phyloP scores from a whole-genome alignment of 768 basidiomycete species.

The Lanmaoa pseudosensibilis region DNA sequence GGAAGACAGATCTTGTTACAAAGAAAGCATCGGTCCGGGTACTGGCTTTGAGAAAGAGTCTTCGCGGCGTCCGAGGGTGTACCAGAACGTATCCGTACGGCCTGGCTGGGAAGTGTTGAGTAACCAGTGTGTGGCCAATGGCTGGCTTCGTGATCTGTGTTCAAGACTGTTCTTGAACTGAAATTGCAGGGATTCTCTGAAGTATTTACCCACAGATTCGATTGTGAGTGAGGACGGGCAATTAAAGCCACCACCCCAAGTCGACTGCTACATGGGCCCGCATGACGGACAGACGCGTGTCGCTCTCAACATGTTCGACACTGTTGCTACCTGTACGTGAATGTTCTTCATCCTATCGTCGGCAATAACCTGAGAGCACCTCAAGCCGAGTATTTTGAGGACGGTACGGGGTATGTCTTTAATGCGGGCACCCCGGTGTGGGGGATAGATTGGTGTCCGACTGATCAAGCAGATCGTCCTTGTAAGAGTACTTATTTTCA shows the following conservation, averaged over 20 bases:
- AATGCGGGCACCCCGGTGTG: constrained; percentile 89
- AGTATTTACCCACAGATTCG: constrained; percentile 59
- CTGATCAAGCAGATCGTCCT: constrained; percentile 54
- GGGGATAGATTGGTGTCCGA: constrained; percentile 93
- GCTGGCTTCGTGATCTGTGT: neutral
- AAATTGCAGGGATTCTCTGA: constrained; percentile 48
- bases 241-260: constrained; percentile 50
- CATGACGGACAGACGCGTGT: constrained; percentile 50
- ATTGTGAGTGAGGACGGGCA: constrained; percentile 51
- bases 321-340: constrained; percentile 62
- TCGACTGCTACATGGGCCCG: constrained; percentile 69
- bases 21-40: constrained; percentile 48
- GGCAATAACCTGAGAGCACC: neutral
- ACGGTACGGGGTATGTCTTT: constrained; percentile 67
- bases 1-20: constrained; percentile 79
- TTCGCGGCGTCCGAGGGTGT: constrained; percentile 59
- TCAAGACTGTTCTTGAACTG: constrained; percentile 1
- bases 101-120: constrained; percentile 47
- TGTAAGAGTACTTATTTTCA: constrained; percentile 37
- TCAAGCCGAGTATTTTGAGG: constrained; percentile 61
- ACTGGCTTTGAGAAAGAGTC: constrained; percentile 43
- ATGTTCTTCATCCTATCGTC: constrained; percentile 13
- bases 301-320: constrained; percentile 55
- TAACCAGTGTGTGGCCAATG: constrained; percentile 45
- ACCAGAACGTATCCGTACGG: constrained; percentile 43